Percentiles rank a stretch among this genome's conserved stretches.
These are phyloP conservation scores for Talaromyces sp. DNA, from an alignment of 2,329 filamentous ascomycete genomes.

Conservation along the genomic window DNA sequence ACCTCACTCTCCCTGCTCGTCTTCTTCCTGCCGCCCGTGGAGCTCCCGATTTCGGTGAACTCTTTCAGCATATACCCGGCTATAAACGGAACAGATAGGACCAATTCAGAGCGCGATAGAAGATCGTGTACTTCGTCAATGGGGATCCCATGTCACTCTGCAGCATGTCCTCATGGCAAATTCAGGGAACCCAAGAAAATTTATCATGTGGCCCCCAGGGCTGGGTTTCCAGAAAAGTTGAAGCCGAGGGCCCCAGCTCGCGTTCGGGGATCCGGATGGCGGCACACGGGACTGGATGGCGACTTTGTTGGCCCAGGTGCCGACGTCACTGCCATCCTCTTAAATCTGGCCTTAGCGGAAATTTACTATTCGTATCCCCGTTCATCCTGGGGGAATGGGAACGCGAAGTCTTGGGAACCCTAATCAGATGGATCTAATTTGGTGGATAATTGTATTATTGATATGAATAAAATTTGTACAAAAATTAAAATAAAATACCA, in stretches of 20 bases:
- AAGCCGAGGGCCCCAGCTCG: conserved; percentile 20
- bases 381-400: too few species aligned
- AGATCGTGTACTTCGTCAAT: too few species aligned
- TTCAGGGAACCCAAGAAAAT: background rate
- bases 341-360: background rate
- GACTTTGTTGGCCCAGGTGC: conserved; percentile 17
- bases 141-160: background rate
- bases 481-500: too few species aligned
- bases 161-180: background rate
- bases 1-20: background rate
- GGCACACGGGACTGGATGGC: conserved; percentile 24
- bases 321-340: conserved; percentile 33
- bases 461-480: too few species aligned
- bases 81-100: conserved; percentile 11
- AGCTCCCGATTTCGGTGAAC: conserved; percentile 27
- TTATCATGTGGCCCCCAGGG: background rate
- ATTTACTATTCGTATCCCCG: too few species aligned
- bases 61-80: conserved; percentile 21
- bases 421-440: background rate
- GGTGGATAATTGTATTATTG: background rate
- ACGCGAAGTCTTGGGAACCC: background rate
- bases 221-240: background rate
- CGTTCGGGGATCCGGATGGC: conserved; percentile 25
- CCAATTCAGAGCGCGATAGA: too few species aligned
- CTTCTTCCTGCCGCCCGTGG: background rate